Percentiles rank a stretch among this genome's conserved stretches.
Conservation (phyloP, 2,329 filamentous ascomycete genomes). For the Fusarium mundagurra region DNA sequence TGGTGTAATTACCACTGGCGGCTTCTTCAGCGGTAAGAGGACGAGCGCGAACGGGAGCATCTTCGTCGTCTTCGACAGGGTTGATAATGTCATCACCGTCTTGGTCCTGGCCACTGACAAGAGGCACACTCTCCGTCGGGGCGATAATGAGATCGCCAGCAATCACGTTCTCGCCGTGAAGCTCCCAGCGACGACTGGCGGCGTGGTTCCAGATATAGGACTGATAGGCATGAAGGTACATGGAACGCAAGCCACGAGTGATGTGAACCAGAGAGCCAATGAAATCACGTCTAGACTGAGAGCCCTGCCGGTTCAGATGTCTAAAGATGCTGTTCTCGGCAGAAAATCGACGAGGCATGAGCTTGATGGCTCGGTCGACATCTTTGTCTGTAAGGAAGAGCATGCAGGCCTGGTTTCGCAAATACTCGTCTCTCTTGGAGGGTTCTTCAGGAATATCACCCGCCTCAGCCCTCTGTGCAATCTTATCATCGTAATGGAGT, state of each 20-base stretch:
- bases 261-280: constrained; percentile 84
- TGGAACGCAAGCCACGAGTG: constrained; percentile 82
- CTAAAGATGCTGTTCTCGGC: constrained; percentile 83
- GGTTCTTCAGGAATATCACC: constrained; percentile 53
- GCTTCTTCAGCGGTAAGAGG: constrained; percentile 81
- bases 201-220: constrained; percentile 93
- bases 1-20: constrained; percentile 76
- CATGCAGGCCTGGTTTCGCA: constrained; percentile 81
- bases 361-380: constrained; percentile 67
- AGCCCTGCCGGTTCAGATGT: constrained; percentile 69
- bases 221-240: constrained; percentile 98
- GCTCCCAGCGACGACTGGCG: constrained; percentile 81
- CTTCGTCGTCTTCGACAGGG: constrained; percentile 54
- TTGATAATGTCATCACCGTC: constrained; percentile 61
- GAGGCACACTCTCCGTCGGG: constrained; percentile 47
- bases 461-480: constrained; percentile 59
- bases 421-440: constrained; percentile 78
- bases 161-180: constrained; percentile 77
- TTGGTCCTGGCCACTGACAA: constrained; percentile 68
- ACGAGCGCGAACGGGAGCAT: constrained; percentile 67
- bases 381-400: constrained; percentile 73
- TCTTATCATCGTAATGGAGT: constrained; percentile 74
- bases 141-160: constrained; percentile 84
- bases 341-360: constrained; percentile 81
- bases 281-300: constrained; percentile 70